Evolutionary conservation across 345 rosid genomes (phyloP).

Genomic region (Citrus unshiu): DNA sequence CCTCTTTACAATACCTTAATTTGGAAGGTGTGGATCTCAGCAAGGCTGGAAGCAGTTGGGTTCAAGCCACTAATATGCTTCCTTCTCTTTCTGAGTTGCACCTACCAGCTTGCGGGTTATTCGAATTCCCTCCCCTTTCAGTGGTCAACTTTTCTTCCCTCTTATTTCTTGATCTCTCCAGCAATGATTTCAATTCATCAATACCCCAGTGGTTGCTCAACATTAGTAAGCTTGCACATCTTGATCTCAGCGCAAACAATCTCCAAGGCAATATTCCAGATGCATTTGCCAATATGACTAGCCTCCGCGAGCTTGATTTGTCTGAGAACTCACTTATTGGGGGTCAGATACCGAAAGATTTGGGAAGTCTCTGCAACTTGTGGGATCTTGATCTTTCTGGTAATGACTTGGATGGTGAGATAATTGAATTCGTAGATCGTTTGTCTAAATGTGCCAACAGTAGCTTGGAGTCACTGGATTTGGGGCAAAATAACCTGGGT

Average conservation of each 20-base stretch:
- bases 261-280: slow-evolving; percentile 5
- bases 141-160: slow-evolving; percentile 18
- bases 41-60: slow-evolving; percentile 21
- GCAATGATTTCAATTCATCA: slow-evolving; percentile 24
- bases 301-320: slow-evolving; percentile 7
- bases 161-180: slow-evolving; percentile 25
- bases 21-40: slow-evolving; percentile 21
- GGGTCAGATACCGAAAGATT: not conserved
- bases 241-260: slow-evolving; percentile 16
- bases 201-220: slow-evolving; percentile 23
- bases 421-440: not conserved
- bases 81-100: slow-evolving; percentile 32
- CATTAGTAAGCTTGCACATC: slow-evolving; percentile 5
- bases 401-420: slow-evolving; percentile 8
- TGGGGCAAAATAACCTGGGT: slow-evolving; percentile 16
- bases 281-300: not conserved
- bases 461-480: slow-evolving; percentile 19
- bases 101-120: slow-evolving; percentile 20
- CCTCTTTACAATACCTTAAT: slow-evolving; percentile 20
- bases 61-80: slow-evolving; percentile 23
- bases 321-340: slow-evolving; percentile 2
- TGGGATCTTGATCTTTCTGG: slow-evolving; percentile 8
- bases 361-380: slow-evolving; percentile 16
- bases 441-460: slow-evolving; percentile 13
- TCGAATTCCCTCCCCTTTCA: slow-evolving; percentile 13